Conservation (phyloP, 176 grass and related monocot species). For the Hordeum marinum region DNA sequence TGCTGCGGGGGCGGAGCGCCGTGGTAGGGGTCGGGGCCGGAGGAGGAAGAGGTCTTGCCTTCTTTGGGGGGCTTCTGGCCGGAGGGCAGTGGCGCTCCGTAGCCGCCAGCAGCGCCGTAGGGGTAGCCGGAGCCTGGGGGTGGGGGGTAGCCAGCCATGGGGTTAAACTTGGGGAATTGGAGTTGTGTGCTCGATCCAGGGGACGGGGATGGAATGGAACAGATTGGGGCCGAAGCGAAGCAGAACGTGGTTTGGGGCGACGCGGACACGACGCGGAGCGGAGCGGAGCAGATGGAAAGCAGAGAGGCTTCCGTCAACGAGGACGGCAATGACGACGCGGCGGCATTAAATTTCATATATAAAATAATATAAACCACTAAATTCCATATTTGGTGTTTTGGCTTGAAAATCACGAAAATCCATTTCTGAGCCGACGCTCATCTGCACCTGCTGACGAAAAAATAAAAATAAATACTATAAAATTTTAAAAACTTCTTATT, state of each 20-base stretch:
- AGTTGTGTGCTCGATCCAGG: neutral
- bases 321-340: neutral
- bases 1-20: slow-evolving; percentile 2
- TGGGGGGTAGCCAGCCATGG: slow-evolving; percentile 17
- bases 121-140: slow-evolving; percentile 28
- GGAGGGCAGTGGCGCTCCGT: slow-evolving; percentile 14
- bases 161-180: neutral
- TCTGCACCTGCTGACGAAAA: too few species aligned
- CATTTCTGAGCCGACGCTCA: too few species aligned
- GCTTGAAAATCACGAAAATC: too few species aligned
- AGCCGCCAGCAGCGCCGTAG: neutral
- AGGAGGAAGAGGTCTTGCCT: slow-evolving; percentile 31
- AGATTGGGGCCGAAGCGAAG: neutral
- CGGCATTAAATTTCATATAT: neutral
- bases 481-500: too few species aligned
- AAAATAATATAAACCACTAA: too few species aligned
- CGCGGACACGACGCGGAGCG: too few species aligned
- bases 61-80: slow-evolving; percentile 45
- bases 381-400: too few species aligned
- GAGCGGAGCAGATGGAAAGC: neutral
- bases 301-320: neutral
- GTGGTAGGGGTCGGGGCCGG: slow-evolving; percentile 10
- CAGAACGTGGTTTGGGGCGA: neutral
- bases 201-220: neutral
- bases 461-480: too few species aligned